These are phyloP conservation scores for Fusarium floridanum DNA, from an alignment of 2,329 filamentous ascomycete genomes.

Conservation along the genomic window DNA sequence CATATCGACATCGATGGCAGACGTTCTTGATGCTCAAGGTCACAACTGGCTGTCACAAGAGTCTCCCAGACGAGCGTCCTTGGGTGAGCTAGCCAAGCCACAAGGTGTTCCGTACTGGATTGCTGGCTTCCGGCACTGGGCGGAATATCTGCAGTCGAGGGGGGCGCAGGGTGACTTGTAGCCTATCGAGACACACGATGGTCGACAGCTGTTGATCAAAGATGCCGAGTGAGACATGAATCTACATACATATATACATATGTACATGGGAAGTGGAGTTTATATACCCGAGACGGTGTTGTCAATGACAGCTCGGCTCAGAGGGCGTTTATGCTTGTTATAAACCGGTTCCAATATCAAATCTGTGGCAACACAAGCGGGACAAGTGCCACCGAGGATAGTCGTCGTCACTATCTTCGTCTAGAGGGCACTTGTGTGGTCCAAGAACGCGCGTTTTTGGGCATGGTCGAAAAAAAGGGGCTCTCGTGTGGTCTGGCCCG, in stretches of 20 bases:
- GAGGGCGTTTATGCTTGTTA: neutral
- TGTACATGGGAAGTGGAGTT: conserved; percentile 13
- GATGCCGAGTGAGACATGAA: conserved; percentile 5
- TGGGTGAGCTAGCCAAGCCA: conserved; percentile 36
- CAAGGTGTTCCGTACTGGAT: conserved; percentile 38
- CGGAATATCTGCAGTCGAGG: conserved; percentile 33
- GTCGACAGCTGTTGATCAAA: conserved; percentile 1
- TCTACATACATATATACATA: neutral
- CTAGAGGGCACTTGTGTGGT: conserved; percentile 11
- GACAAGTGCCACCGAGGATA: neutral
- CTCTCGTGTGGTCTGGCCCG: conserved; percentile 7
- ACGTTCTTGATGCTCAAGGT: conserved; percentile 37
- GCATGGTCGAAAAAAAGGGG: conserved; percentile 36
- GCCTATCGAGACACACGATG: neutral
- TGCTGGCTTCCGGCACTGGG: conserved; percentile 38
- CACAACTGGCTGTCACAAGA: conserved; percentile 38
- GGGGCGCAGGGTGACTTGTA: conserved; percentile 11
- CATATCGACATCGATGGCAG: conserved; percentile 36
- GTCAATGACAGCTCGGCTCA: neutral
- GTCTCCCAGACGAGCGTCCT: conserved; percentile 35
- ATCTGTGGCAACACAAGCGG: neutral
- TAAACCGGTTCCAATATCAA: neutral
- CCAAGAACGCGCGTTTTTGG: conserved; percentile 33
- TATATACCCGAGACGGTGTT: conserved; percentile 31
- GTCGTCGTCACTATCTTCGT: neutral